A percentile compares a stretch with the other conserved stretches of the same genome.
These are phyloP conservation scores for Delonix regia DNA, from an alignment of 306 rosid genomes.

Conservation along the genomic window DNA sequence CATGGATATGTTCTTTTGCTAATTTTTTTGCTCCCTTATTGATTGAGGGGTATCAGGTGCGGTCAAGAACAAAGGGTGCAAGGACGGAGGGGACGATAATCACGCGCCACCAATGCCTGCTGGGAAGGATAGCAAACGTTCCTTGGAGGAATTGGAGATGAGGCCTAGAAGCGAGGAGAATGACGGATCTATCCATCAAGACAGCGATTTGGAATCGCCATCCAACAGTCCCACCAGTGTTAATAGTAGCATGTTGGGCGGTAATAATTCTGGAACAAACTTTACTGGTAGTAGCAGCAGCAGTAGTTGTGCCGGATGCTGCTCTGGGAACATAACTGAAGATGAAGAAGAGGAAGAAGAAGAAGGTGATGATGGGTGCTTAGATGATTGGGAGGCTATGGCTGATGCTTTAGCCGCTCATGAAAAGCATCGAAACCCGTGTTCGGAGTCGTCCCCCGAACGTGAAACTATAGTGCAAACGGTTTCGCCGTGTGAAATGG, in stretches of 20 bases:
- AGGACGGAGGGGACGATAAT: slow-evolving; percentile 50
- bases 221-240: slow-evolving; percentile 67
- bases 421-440: slow-evolving; percentile 57
- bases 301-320: slow-evolving; percentile 75
- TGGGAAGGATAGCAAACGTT: slow-evolving; percentile 38
- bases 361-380: slow-evolving; percentile 73
- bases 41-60: slow-evolving; percentile 56
- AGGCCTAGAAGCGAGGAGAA: slow-evolving; percentile 51
- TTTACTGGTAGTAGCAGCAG: slow-evolving; percentile 69
- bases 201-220: slow-evolving; percentile 68
- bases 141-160: slow-evolving; percentile 56
- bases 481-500: slow-evolving; percentile 38
- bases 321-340: slow-evolving; percentile 81
- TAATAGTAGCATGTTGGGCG: slow-evolving; percentile 53
- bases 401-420: slow-evolving; percentile 94
- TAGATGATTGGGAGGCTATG: slow-evolving; percentile 99
- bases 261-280: slow-evolving; percentile 69
- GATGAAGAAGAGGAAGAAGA: slow-evolving; percentile 40
- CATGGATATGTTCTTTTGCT: slow-evolving; percentile 3
- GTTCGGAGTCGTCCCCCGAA: slow-evolving; percentile 44
- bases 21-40: neutral
- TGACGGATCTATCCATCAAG: slow-evolving; percentile 56
- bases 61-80: slow-evolving; percentile 63
- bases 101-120: slow-evolving; percentile 33
- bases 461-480: slow-evolving; percentile 42